Conservation (phyloP, 1,284 basidiomycete species). For the Rhodotorula sp. region DNA sequence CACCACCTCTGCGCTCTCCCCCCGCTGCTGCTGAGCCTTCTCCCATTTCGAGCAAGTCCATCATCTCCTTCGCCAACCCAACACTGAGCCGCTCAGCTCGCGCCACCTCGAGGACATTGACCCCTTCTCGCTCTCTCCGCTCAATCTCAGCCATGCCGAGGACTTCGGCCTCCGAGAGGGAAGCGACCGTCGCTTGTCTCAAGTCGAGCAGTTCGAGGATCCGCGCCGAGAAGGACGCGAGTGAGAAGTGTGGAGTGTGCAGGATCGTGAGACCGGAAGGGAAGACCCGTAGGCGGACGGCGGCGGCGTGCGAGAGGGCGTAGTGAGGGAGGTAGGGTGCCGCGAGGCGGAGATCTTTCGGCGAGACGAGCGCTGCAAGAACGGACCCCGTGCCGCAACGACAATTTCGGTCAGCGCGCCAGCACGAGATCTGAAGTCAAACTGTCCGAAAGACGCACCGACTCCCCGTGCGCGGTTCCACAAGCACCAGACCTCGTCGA, state of each 20-base stretch:
- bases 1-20: slow-evolving; percentile 48
- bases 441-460: slow-evolving; percentile 58
- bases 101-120: slow-evolving; percentile 18
- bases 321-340: slow-evolving; percentile 63
- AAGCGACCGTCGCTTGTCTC: slow-evolving; percentile 51
- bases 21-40: not conserved
- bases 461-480: slow-evolving; percentile 96
- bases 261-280: slow-evolving; percentile 70
- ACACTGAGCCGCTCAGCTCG: slow-evolving; percentile 57
- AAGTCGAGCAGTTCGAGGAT: slow-evolving; percentile 52
- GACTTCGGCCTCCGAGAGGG: not conserved
- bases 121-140: slow-evolving; percentile 37
- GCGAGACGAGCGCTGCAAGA: slow-evolving; percentile 74
- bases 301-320: slow-evolving; percentile 55
- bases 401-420: not conserved
- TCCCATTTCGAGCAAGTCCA: slow-evolving; percentile 65
- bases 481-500: slow-evolving; percentile 95
- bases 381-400: too few relatives aligned
- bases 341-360: slow-evolving; percentile 73
- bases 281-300: slow-evolving; percentile 68
- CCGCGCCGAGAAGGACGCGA: slow-evolving; percentile 64
- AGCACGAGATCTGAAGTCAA: slow-evolving; percentile 12
- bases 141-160: slow-evolving; percentile 56
- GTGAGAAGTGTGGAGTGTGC: slow-evolving; percentile 74
- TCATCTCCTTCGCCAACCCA: slow-evolving; percentile 69